Base-by-base conservation (phyloP, 1,284 basidiomycete species). In the Melampsora americana region DNA sequence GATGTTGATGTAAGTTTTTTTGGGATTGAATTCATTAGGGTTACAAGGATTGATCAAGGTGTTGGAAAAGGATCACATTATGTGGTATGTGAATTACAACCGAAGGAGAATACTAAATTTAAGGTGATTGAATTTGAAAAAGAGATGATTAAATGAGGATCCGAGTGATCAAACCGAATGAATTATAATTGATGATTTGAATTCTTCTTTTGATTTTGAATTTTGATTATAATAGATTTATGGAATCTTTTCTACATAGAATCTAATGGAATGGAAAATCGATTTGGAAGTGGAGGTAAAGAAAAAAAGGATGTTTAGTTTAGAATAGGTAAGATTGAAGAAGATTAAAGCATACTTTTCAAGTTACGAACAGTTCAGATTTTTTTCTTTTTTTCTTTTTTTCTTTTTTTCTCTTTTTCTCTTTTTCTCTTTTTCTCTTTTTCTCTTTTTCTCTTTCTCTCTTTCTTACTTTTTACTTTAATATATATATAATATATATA, bases 21-120 rank as follows among this genome's bases (percentile, higher is more conserved):
- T n/a, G 50, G 32, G 11, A 2, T 61, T 71, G 48, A 66, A 48
- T 73, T 68, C 73, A 64, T 28, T 35, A 76, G 73, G 39, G 66
- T 76, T 42, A 68, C 67, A 42, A 62, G 66, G 61, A 95, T 95
- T 79, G 93, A 95, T 83, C 88, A 87, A 74, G 86, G 84, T 77
- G 93, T 95, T 30, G 81, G 87, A 20, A 84, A 87, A 35, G 93
- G 93, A 5, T 88, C 89, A 66, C 93, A 95, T 82, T 95, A 86
- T 81, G 90, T 94, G 74, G 92, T 95, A 82, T 95, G 92, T 81
- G 83, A 88, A 81, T 83, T 94, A 67, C 76, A 77, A 61, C 50
- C 46, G 23, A 68, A 42, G 4, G 66, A 77, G 26, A 26, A 56
- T 35, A 56, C 68, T 20, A 71, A 71, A 66, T 77, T 77, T 28